Conservation (phyloP, 78 protist species). For the Mastigamoeba balamuthi region DNA sequence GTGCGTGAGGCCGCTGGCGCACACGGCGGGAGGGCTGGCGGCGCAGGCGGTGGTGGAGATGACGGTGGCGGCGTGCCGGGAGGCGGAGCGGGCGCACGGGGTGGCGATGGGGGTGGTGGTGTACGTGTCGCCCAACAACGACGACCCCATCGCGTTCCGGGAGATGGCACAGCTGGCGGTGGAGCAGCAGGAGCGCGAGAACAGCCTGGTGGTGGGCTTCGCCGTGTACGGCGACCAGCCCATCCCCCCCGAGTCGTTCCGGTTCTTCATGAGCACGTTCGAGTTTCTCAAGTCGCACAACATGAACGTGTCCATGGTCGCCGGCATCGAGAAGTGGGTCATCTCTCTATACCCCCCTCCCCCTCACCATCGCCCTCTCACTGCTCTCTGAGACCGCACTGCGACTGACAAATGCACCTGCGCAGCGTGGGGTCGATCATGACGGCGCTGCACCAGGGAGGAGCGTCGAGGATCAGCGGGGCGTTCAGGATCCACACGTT, state of each 20-base stretch:
- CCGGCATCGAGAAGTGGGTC: slow-evolving; percentile 10
- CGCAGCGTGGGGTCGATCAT: slow-evolving; percentile 20
- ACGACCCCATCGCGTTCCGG: slow-evolving; percentile 42
- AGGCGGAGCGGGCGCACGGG: background rate
- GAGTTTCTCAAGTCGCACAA: slow-evolving; percentile 24
- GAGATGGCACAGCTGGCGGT: slow-evolving; percentile 39
- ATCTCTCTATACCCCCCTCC: background rate
- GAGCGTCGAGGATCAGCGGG: slow-evolving; percentile 49
- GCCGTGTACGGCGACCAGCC: slow-evolving; percentile 42
- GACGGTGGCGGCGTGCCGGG: background rate
- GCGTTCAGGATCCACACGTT: slow-evolving; percentile 46
- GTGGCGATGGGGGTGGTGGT: slow-evolving; percentile 26
- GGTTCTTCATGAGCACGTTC: slow-evolving; percentile 27
- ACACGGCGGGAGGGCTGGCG: slow-evolving; percentile 4
- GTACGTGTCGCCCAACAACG: slow-evolving; percentile 7
- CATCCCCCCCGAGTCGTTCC: background rate
- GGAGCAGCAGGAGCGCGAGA: background rate
- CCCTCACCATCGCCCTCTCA: background rate
- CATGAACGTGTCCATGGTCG: slow-evolving; percentile 27
- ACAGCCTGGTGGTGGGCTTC: slow-evolving; percentile 39
- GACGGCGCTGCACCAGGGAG: slow-evolving; percentile 23
- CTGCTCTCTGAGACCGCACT: background rate
- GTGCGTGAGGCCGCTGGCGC: slow-evolving; percentile 27
- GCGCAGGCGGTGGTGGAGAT: slow-evolving; percentile 13
- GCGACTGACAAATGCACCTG: background rate